A percentile compares a stretch with the other conserved stretches of the same genome.
phyloP scores from a whole-genome alignment of 2,329 filamentous ascomycete species.

The Claviceps spartinae region DNA sequence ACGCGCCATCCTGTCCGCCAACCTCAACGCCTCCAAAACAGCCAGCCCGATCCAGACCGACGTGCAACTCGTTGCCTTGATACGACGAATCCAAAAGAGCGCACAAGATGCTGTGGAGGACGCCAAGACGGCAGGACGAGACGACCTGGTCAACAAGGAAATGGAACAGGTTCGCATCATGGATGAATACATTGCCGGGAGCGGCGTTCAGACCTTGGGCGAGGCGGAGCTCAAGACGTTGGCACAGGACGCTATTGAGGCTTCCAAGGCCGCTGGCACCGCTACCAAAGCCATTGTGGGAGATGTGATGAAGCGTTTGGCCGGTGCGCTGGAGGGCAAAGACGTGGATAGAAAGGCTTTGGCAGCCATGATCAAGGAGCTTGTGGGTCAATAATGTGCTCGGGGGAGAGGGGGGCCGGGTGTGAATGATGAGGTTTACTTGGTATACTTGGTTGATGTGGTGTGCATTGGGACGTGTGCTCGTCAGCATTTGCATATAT shows the following conservation, averaged over 20 bases:
- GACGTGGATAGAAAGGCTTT: slow-evolving; percentile 50
- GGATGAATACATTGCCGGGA: slow-evolving; percentile 48
- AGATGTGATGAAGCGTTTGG: slow-evolving; percentile 48
- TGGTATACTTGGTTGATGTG: too few species aligned
- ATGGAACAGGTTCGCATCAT: slow-evolving; percentile 49
- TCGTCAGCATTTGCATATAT: neutral
- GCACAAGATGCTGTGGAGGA: slow-evolving; percentile 47
- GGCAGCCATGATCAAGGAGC: slow-evolving; percentile 45
- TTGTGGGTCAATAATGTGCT: slow-evolving; percentile 10
- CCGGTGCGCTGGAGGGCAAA: slow-evolving; percentile 45
- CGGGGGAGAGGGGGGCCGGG: neutral
- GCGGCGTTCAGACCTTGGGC: slow-evolving; percentile 43
- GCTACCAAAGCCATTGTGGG: slow-evolving; percentile 37
- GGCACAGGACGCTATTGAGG: slow-evolving; percentile 38
- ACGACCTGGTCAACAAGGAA: slow-evolving; percentile 61
- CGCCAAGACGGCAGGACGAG: slow-evolving; percentile 48
- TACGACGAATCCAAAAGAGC: slow-evolving; percentile 49
- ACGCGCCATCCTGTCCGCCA: slow-evolving; percentile 52
- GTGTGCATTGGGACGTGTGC: neutral
- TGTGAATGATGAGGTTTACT: too few species aligned
- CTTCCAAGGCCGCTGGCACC: slow-evolving; percentile 31
- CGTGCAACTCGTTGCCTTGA: slow-evolving; percentile 51
- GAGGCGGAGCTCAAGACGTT: slow-evolving; percentile 43
- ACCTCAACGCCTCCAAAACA: slow-evolving; percentile 66
- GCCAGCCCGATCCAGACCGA: slow-evolving; percentile 55